phyloP scores from a whole-genome alignment of 345 rosid species.

The Excoecaria agallocha region DNA sequence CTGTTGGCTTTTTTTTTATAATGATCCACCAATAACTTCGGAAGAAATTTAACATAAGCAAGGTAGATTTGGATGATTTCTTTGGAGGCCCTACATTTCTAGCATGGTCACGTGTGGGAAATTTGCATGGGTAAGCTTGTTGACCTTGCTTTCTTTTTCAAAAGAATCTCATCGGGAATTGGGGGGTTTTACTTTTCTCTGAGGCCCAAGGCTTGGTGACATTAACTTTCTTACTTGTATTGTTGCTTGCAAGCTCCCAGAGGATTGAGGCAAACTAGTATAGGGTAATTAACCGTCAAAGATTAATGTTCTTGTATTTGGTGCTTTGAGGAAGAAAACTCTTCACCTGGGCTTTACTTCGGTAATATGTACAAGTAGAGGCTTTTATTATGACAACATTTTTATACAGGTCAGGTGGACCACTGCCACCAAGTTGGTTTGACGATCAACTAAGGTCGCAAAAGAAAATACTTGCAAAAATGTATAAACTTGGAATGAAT shows the following conservation, averaged over 20 bases:
- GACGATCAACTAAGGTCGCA: conserved; percentile 53
- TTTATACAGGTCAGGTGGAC: conserved; percentile 66
- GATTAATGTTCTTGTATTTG: conserved; percentile 20
- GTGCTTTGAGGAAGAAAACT: conserved; percentile 10
- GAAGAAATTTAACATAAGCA: conserved; percentile 58
- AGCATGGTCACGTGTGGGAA: conserved; percentile 77
- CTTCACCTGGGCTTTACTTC: conserved; percentile 9
- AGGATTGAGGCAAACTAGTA: background rate
- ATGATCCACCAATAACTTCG: conserved; percentile 17
- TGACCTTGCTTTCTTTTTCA: conserved; percentile 13
- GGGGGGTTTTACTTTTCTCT: background rate
- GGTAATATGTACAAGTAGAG: conserved; percentile 4
- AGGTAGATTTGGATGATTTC: conserved; percentile 54
- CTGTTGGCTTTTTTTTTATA: conserved; percentile 17
- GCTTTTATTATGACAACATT: background rate
- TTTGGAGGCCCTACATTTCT: conserved; percentile 83
- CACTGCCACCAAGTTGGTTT: conserved; percentile 66
- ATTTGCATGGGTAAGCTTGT: conserved; percentile 57
- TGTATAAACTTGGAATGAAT: conserved; percentile 72
- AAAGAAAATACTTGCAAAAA: conserved; percentile 59
- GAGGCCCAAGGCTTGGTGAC: background rate
- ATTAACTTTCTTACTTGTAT: background rate
- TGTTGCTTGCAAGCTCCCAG: background rate
- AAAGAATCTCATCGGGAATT: background rate
- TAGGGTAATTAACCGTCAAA: background rate